Conservation (phyloP, 202 grass and related monocot species). For the Carex sylvatica region DNA sequence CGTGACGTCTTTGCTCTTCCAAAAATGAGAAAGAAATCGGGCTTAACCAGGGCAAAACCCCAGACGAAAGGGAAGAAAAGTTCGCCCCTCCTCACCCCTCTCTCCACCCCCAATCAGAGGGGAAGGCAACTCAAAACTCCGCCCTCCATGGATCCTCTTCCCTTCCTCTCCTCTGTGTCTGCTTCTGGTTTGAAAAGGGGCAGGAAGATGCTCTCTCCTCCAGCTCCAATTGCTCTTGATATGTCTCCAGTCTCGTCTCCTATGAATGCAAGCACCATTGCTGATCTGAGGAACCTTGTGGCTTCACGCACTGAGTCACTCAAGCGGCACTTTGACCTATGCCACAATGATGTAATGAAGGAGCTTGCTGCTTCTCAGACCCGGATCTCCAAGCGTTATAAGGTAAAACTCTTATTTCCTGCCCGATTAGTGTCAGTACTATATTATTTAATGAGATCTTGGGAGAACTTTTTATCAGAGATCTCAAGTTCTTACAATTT, state of each 20-base stretch:
- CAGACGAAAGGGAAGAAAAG: slow-evolving; percentile 36
- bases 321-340: slow-evolving; percentile 58
- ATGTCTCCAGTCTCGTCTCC: slow-evolving; percentile 4
- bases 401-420: slow-evolving; percentile 34
- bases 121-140: slow-evolving; percentile 23
- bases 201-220: slow-evolving; percentile 2
- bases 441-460: background rate
- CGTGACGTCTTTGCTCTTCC: background rate
- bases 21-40: slow-evolving; percentile 47
- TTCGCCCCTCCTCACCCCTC: slow-evolving; percentile 27
- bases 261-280: slow-evolving; percentile 27
- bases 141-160: slow-evolving; percentile 30
- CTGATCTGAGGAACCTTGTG: slow-evolving; percentile 54
- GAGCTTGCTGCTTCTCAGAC: slow-evolving; percentile 55
- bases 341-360: slow-evolving; percentile 41
- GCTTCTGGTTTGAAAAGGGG: slow-evolving; percentile 22
- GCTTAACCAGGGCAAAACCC: slow-evolving; percentile 16
- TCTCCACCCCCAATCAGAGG: slow-evolving; percentile 21
- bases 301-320: slow-evolving; percentile 54
- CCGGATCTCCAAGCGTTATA: slow-evolving; percentile 78
- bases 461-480: background rate
- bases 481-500: slow-evolving; percentile 13
- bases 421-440: background rate
- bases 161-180: slow-evolving; percentile 36
- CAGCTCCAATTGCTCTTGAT: background rate